phyloP scores from a whole-genome alignment of 768 basidiomycete species.

The Kwoniella dejecticola region DNA sequence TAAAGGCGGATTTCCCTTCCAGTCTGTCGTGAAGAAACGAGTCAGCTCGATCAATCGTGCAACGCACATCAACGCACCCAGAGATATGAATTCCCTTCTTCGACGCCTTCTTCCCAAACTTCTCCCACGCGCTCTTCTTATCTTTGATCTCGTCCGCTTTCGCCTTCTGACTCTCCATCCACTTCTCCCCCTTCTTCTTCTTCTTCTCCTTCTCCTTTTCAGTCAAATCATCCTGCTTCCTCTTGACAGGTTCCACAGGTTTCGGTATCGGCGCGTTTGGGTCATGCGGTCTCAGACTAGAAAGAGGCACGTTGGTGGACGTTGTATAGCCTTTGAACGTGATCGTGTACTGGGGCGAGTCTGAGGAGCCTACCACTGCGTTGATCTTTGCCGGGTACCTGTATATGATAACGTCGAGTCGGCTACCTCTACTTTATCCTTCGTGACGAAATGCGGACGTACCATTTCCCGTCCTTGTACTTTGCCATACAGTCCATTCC shows the following conservation, averaged over 20 bases:
- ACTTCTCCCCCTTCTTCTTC: slow-evolving; percentile 57
- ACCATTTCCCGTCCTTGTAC: slow-evolving; percentile 57
- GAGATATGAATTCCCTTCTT: slow-evolving; percentile 57
- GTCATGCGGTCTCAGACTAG: slow-evolving; percentile 48
- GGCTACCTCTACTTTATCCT: neutral
- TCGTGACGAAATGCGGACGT: slow-evolving; percentile 12
- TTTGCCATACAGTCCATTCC: slow-evolving; percentile 56
- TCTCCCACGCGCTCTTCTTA: slow-evolving; percentile 56
- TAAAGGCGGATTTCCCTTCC: slow-evolving; percentile 54
- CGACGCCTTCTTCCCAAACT: slow-evolving; percentile 56
- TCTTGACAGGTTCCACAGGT: slow-evolving; percentile 37
- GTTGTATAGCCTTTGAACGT: slow-evolving; percentile 55
- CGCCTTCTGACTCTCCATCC: slow-evolving; percentile 53
- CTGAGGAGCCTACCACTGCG: slow-evolving; percentile 51
- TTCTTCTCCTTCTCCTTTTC: slow-evolving; percentile 56
- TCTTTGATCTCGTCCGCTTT: slow-evolving; percentile 54
- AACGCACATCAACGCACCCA: no score
- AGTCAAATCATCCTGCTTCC: slow-evolving; percentile 45
- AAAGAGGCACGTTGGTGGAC: slow-evolving; percentile 53
- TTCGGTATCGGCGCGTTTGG: slow-evolving; percentile 40
- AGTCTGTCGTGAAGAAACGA: slow-evolving; percentile 29
- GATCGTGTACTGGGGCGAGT: slow-evolving; percentile 53
- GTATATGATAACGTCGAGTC: neutral
- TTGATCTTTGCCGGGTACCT: slow-evolving; percentile 55
- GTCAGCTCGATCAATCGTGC: no score